phyloP scores from a whole-genome alignment of 169 alveolate species.

The Perkinsus marinus region DNA sequence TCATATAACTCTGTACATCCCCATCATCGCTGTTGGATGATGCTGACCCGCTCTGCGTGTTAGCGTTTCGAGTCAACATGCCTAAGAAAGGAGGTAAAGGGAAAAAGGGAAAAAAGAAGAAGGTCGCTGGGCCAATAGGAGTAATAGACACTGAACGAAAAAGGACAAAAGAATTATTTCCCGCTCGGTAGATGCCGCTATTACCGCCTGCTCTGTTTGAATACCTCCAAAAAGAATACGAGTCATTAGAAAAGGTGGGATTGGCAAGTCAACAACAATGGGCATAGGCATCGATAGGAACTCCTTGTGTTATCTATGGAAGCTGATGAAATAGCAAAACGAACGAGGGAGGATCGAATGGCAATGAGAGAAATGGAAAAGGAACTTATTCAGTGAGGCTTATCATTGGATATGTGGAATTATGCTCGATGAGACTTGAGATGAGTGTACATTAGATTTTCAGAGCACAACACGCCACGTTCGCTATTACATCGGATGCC shows the following conservation, averaged over 20 bases:
- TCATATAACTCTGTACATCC: too few species aligned
- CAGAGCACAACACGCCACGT: background rate
- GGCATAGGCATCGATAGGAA: background rate
- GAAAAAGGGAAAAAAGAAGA: background rate
- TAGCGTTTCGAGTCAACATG: background rate
- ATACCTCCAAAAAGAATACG: background rate
- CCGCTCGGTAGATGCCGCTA: background rate
- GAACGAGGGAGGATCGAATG: background rate
- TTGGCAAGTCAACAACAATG: background rate
- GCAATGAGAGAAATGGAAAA: background rate
- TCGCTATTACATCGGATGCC: background rate
- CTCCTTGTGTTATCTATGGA: background rate
- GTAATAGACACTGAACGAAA: background rate
- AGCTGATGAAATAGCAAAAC: background rate
- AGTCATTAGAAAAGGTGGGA: background rate
- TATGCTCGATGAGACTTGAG: background rate
- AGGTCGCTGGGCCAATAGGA: background rate
- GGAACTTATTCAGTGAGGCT: background rate
- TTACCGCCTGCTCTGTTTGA: background rate
- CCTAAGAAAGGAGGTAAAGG: background rate
- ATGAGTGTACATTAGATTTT: background rate
- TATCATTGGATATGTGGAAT: background rate
- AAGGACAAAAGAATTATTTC: too few species aligned
- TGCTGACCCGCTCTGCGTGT: too few species aligned
- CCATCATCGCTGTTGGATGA: too few species aligned